Evolutionary conservation across 1,139 yeast genomes (phyloP), one percentile per base, ranked within the genome.

Genomic region (Yamadazyma siamensis): DNA sequence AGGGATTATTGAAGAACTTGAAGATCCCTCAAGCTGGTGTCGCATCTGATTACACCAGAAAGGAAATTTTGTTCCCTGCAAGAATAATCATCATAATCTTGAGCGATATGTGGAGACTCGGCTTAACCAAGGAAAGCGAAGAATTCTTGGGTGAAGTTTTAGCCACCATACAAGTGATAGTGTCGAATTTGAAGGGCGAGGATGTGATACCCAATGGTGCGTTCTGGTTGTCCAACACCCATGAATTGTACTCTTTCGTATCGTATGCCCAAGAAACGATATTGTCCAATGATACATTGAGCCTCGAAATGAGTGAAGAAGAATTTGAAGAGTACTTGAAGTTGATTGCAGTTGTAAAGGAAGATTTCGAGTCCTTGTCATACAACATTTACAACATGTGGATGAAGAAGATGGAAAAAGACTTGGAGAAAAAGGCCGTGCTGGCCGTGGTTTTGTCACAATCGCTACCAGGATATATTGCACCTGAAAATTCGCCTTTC

Each of bases 91-190:
- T 91, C 47, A 83, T 94, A 43, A 83, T 91, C 26, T 72, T 91
- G 40, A 82, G 95, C 49, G 98, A 94, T 58, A 88, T 91, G 98
- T 91, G 99, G 99, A 77, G 97, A 60, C 71, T 89, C 36, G 97
- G 98, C 2, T 74, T 88, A 49, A 88, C 96, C 22, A 81, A 84
- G 46, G 96, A 89, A 58, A 80, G 94, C 50, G 98, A 91, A 64
- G 81, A 80, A 36, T 86, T 91, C 56, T 65, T 91, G 43, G 96
- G 96, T 32, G 94, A 85, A 56, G 94, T 87, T 4, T 72, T 91
- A 57, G 80, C 88, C 26, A 83, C 87, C 3, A 88, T 91, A 44
- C 98, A 91, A 64, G 80, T 76, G 33, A 79, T 80, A 43, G 89
- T 83, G 13, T 71, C 81, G 6, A 56, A 64, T 4, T 67, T 83